phyloP scores from a whole-genome alignment of 257 asterid genomes.

The Lantana camara region DNA sequence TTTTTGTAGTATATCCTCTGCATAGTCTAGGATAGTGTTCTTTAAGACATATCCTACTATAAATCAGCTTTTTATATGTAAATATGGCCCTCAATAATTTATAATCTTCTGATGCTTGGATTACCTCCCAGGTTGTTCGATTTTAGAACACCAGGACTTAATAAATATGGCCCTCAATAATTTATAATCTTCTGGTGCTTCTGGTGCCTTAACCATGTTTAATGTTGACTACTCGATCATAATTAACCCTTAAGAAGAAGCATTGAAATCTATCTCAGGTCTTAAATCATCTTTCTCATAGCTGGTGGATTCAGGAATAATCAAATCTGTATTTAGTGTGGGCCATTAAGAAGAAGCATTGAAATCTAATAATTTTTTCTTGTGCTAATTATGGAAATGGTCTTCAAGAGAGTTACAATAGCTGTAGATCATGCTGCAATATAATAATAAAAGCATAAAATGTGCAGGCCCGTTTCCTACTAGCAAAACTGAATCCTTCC shows the following conservation, averaged over 20 bases:
- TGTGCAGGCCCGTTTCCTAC: slow-evolving; percentile 92
- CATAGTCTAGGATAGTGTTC: not conserved
- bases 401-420: slow-evolving; percentile 8
- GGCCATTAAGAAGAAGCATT: no score
- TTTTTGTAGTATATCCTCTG: slow-evolving; percentile 6
- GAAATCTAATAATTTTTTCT: no score
- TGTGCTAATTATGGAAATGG: not conserved
- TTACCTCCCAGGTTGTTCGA: no score
- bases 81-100: not conserved
- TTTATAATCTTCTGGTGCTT: not conserved
- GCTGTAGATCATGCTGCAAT: slow-evolving; percentile 12
- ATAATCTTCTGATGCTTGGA: not conserved
- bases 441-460: slow-evolving; percentile 21
- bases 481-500: slow-evolving; percentile 97
- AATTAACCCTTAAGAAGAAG: no score
- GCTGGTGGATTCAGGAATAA: no score
- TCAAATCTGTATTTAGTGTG: no score
- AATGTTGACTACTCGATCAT: no score
- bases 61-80: slow-evolving; percentile 9
- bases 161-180: slow-evolving; percentile 15
- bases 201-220: not conserved
- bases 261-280: no score
- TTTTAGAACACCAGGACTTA: no score
- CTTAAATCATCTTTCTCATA: not conserved
- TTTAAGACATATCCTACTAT: not conserved